Evolutionary conservation across 1,284 basidiomycete genomes (phyloP), one percentile per base, ranked within the genome.

Genomic region (Apiotrichum montevideense): DNA sequence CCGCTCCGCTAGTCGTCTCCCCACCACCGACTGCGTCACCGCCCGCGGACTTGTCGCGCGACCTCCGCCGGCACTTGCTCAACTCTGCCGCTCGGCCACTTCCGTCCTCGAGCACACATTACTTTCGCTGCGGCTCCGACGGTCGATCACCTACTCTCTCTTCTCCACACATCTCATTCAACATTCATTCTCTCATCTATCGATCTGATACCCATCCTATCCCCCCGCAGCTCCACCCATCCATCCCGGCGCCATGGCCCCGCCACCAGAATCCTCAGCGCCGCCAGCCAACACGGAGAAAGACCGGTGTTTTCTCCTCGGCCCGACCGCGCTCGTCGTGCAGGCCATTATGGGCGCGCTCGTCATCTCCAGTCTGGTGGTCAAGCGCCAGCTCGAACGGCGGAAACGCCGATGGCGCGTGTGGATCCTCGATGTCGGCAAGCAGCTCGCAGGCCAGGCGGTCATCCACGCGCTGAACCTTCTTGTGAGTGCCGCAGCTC

Each of bases 361-460:
- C 34, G 93, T 96, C 35, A 81, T 97, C 46, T 80, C 85, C 9
- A 90, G 90, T 4, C 80, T 98, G 46, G 81, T 97, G 2, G 86
- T 86, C 72, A 98, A 98, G 74, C 82, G 95, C 55, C 87, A 95
- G 63, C 80, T 88, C 63, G 94, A 98, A 76, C 81, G 81, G 46
- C 85, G 86, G 15, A 90, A 86, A 70, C 83, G 94, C 39, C 88
- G 86, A 33, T 98, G 95, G 94, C 81, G 84, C 69, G 62, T 96
- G 77, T 98, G 95, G 90, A 71, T 87, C 40, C 90, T 88, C 70
- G 92, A 95, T 67, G 87, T 95, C 3, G 86, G 85, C 7, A 95
- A 98, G 75, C 95, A 98, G 79, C 79, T 97, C 47, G 82, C 88
- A 29, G 94, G 94, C 37, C 92, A 97, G 72, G 83, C 89, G 76